phyloP scores from a whole-genome alignment of 2,329 filamentous ascomycete genomes.

The Penicillium sp. region DNA sequence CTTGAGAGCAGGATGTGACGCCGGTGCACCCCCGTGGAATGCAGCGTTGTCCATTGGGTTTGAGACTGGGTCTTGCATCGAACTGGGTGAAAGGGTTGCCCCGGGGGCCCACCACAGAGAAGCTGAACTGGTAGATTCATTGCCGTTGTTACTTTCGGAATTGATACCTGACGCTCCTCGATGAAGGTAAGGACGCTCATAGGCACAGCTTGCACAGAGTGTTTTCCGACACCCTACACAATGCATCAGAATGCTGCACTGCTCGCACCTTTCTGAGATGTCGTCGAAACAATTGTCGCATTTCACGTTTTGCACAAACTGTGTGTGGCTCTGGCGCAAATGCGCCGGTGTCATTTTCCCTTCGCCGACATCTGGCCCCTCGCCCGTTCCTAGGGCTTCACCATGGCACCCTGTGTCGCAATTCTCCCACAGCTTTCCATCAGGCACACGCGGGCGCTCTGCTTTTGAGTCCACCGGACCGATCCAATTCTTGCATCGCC shows the following conservation, averaged over 20 bases:
- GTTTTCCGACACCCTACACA: conserved; percentile 64
- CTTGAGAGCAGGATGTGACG: conserved; percentile 54
- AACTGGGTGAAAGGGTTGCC: conserved; percentile 58
- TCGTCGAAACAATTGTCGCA: conserved; percentile 59
- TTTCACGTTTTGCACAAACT: conserved; percentile 57
- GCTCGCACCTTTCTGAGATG: conserved; percentile 62
- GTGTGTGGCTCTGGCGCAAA: conserved; percentile 56
- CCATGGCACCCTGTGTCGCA: conserved; percentile 58
- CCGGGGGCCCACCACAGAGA: conserved; percentile 64
- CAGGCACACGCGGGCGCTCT: conserved; percentile 41
- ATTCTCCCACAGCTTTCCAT: conserved; percentile 61
- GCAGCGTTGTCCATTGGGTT: conserved; percentile 35
- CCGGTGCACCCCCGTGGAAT: conserved; percentile 39
- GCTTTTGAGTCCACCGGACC: conserved; percentile 45
- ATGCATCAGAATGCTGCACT: conserved; percentile 65
- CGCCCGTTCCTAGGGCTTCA: conserved; percentile 58
- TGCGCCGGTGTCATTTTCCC: conserved; percentile 60
- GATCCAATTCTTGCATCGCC: conserved; percentile 63
- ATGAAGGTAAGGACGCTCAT: conserved; percentile 56
- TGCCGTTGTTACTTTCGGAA: conserved; percentile 10
- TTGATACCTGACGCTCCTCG: conserved; percentile 15
- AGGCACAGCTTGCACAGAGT: conserved; percentile 63
- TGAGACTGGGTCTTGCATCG: conserved; percentile 58
- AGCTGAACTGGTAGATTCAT: conserved; percentile 29
- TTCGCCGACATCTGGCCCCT: conserved; percentile 50